Evolutionary conservation across 108 stramenopile species (phyloP).

Genomic region (Parietichytrium sp.): DNA sequence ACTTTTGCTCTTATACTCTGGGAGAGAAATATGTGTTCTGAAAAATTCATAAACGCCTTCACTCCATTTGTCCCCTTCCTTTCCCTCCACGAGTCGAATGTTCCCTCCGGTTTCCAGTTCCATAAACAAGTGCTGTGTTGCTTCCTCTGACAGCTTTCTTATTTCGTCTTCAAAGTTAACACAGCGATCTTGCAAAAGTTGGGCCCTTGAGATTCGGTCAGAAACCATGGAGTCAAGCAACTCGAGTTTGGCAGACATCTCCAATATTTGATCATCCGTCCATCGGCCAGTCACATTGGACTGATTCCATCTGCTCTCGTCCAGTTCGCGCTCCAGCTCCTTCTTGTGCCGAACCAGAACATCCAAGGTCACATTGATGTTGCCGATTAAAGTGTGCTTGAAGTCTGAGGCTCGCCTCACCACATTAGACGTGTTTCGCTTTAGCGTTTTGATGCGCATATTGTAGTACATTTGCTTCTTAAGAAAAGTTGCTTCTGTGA

Average conservation of each 20-base stretch:
- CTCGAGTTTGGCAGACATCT: slow-evolving; percentile 13
- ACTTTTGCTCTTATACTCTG: too few species aligned
- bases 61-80: slow-evolving; percentile 49
- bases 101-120: slow-evolving; percentile 62
- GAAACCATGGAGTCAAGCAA: neutral
- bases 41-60: neutral
- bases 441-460: slow-evolving; percentile 58
- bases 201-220: neutral
- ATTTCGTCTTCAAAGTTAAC: neutral
- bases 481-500: slow-evolving; percentile 52
- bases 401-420: slow-evolving; percentile 28
- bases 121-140: slow-evolving; percentile 44
- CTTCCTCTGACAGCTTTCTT: neutral
- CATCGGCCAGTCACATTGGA: too few species aligned
- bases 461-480: slow-evolving; percentile 67
- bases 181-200: neutral
- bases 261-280: too few species aligned
- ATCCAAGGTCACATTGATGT: slow-evolving; percentile 47
- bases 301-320: slow-evolving; percentile 19
- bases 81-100: slow-evolving; percentile 57
- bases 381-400: neutral
- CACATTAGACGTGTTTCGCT: slow-evolving; percentile 53
- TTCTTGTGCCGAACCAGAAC: slow-evolving; percentile 52
- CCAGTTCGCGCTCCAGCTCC: slow-evolving; percentile 50
- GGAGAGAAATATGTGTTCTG: too few species aligned